Evolutionary conservation across 148 eudicot genomes (phyloP).

Genomic region (Chenopodium formosanum): DNA sequence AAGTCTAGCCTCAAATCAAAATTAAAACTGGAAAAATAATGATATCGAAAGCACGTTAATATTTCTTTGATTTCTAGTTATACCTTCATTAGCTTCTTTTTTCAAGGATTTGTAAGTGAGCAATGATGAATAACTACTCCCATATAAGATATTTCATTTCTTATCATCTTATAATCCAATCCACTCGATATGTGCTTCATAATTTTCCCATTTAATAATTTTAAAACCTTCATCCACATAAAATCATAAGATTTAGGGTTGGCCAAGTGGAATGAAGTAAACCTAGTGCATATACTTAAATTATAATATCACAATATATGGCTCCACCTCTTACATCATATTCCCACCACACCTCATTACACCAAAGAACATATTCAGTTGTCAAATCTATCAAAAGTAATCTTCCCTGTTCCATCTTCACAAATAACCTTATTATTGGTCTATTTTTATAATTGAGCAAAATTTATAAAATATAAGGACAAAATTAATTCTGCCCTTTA

Average conservation of each 20-base stretch:
- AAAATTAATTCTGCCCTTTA: too few relatives aligned
- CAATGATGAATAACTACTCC: too few relatives aligned
- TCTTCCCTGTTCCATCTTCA: not conserved
- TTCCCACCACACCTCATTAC: not conserved
- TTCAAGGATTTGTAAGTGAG: too few relatives aligned
- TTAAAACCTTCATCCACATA: not conserved
- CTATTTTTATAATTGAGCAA: too few relatives aligned
- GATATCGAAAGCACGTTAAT: too few relatives aligned
- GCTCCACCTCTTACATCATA: not conserved
- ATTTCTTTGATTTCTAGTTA: too few relatives aligned
- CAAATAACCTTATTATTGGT: too few relatives aligned
- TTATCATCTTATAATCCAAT: not conserved
- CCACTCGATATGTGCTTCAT: not conserved
- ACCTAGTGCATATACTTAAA: not conserved
- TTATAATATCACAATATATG: not conserved
- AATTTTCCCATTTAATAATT: not conserved
- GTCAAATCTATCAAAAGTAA: not conserved
- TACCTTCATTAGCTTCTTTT: too few relatives aligned
- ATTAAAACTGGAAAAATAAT: too few relatives aligned
- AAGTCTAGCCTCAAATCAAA: too few relatives aligned
- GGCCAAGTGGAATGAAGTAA: conserved; percentile 7
- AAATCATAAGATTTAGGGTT: conserved; percentile 10
- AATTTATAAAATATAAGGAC: too few relatives aligned
- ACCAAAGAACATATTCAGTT: not conserved
- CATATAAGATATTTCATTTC: too few relatives aligned